A percentile compares a stretch with the other conserved stretches of the same genome.
phyloP scores from a whole-genome alignment of 2,329 filamentous ascomycete species.

The Penicillium crustosum region DNA sequence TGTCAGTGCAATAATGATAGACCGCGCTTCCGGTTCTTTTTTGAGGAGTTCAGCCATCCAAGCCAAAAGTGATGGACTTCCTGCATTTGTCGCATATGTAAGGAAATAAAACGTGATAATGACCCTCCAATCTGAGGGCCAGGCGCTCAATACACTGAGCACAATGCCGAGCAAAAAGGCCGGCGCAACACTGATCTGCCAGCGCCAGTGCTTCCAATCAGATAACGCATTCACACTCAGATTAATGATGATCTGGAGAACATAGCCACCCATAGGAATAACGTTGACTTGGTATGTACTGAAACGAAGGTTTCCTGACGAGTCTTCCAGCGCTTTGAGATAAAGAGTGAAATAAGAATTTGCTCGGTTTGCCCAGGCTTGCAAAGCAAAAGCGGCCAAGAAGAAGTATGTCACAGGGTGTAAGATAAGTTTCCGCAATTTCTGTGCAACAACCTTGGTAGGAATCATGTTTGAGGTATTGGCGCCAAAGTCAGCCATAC shows the following conservation, averaged over 20 bases:
- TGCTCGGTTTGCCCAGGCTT: conserved; percentile 19
- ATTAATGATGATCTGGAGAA: conserved; percentile 19
- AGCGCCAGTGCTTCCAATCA: conserved; percentile 23
- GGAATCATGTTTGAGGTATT: conserved; percentile 20
- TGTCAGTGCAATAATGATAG: conserved; percentile 18
- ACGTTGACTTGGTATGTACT: conserved; percentile 23
- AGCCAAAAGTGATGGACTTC: conserved; percentile 16
- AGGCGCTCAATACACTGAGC: conserved; percentile 4
- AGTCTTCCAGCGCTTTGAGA: conserved; percentile 14
- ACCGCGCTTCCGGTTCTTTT: conserved; percentile 20
- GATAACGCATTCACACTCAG: conserved; percentile 18
- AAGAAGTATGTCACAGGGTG: conserved; percentile 18
- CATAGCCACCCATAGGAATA: conserved; percentile 23
- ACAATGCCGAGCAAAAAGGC: conserved; percentile 11
- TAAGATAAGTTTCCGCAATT: conserved; percentile 6
- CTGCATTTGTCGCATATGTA: conserved; percentile 20
- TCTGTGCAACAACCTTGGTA: conserved; percentile 4
- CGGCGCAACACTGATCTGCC: conserved; percentile 15
- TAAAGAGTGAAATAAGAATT: conserved; percentile 23
- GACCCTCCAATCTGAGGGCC: conserved; percentile 8
- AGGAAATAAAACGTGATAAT: conserved; percentile 22
- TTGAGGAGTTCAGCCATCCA: conserved; percentile 20
- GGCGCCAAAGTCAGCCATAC: conserved; percentile 18
- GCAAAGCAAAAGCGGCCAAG: conserved; percentile 16
- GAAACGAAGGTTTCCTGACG: conserved; percentile 5